Evolutionary conservation across 768 basidiomycete species (phyloP).

Genomic region (Inosperma sp.): DNA sequence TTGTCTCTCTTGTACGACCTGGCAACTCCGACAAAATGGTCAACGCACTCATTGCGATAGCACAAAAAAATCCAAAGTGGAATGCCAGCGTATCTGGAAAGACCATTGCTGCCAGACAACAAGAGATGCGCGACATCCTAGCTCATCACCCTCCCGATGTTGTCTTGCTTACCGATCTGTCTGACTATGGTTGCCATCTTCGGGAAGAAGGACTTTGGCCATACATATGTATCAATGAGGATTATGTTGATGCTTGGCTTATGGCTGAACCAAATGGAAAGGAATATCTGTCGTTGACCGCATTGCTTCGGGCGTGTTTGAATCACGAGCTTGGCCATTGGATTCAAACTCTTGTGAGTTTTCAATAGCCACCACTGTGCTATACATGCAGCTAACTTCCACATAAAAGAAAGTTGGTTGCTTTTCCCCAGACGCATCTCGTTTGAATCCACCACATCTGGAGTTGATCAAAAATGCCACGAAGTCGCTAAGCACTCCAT

Average conservation of each 20-base stretch:
- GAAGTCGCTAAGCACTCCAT: background rate
- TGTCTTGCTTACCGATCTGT: too few species aligned
- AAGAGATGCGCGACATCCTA: too few species aligned
- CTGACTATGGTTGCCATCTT: too few species aligned
- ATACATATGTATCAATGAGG: too few species aligned
- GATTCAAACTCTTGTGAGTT: background rate
- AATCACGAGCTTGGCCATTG: background rate
- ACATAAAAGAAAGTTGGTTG: background rate
- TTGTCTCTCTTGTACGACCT: too few species aligned
- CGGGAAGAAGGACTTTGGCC: too few species aligned
- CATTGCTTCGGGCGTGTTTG: background rate
- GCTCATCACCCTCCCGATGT: too few species aligned
- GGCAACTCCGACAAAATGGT: too few species aligned
- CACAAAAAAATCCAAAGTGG: too few species aligned
- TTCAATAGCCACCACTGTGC: background rate
- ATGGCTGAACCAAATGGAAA: background rate
- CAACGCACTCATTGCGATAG: too few species aligned
- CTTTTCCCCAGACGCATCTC: background rate
- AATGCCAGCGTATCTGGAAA: too few species aligned
- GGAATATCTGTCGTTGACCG: background rate
- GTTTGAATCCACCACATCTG: background rate
- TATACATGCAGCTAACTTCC: background rate
- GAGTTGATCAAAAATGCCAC: background rate
- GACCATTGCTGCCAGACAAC: too few species aligned
- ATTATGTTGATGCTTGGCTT: background rate